phyloP scores from a whole-genome alignment of 2,329 filamentous ascomycete species.

The Lecanoromycetidae sp. region DNA sequence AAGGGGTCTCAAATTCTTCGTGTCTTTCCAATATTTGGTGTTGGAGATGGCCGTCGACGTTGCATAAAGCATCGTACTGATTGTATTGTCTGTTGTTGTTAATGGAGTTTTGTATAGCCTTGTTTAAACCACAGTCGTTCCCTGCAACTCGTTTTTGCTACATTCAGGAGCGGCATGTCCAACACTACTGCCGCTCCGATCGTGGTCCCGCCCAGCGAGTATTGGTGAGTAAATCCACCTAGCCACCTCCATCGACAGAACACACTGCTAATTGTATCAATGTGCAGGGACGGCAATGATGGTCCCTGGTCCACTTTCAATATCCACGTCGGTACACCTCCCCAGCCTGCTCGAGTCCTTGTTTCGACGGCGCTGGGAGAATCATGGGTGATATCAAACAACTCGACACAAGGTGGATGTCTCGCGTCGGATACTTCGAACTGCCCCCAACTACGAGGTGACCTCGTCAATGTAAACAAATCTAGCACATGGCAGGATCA shows the following conservation, averaged over 20 bases:
- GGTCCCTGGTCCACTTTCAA: constrained; percentile 19
- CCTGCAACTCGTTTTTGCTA: neutral
- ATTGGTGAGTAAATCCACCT: constrained; percentile 14
- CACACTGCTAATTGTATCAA: too few relatives aligned
- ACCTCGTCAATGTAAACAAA: constrained; percentile 15
- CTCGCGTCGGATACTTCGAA: constrained; percentile 15
- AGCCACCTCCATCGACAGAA: constrained; percentile 7
- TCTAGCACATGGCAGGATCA: constrained; percentile 19
- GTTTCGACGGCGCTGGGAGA: constrained; percentile 14
- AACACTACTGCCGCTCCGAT: constrained; percentile 6
- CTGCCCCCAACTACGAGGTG: constrained; percentile 18
- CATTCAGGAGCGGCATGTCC: neutral
- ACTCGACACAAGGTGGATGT: constrained; percentile 15
- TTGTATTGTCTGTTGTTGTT: neutral
- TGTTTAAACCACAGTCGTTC: neutral
- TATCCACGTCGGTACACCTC: constrained; percentile 18
- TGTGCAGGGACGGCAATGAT: constrained; percentile 19
- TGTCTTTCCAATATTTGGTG: neutral
- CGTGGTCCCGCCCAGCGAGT: constrained; percentile 9
- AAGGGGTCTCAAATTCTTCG: neutral
- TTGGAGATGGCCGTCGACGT: neutral
- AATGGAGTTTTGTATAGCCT: neutral
- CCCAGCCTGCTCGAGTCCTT: constrained; percentile 17
- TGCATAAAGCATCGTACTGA: neutral
- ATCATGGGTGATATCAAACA: constrained; percentile 17